Evolutionary conservation across 345 rosid genomes (phyloP).

Genomic region (Sonneratia caseolaris): DNA sequence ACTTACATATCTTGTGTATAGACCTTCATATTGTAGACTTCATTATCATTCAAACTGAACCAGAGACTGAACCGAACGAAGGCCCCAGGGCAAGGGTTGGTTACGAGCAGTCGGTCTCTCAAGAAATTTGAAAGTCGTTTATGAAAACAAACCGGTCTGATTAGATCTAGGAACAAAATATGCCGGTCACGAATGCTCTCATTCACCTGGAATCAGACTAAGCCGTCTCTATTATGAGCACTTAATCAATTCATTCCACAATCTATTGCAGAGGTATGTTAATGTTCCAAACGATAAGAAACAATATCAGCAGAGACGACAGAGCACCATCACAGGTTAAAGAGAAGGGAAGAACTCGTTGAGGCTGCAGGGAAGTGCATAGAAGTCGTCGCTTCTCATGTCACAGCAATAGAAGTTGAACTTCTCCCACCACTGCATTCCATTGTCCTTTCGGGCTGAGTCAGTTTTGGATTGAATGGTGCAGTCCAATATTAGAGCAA

Average conservation of each 20-base stretch:
- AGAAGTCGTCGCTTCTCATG: conserved; percentile 67
- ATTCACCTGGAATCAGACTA: background rate
- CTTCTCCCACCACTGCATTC: conserved; percentile 61
- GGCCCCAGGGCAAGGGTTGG: background rate
- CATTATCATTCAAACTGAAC: background rate
- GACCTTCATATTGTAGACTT: background rate
- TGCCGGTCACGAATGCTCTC: background rate
- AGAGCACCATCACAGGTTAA: conserved; percentile 1
- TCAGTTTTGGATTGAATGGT: conserved; percentile 36
- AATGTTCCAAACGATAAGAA: too few relatives aligned
- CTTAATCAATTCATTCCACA: background rate
- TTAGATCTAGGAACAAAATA: background rate
- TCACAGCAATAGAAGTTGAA: conserved; percentile 44
- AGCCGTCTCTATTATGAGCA: background rate
- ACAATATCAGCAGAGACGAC: background rate
- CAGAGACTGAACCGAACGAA: background rate
- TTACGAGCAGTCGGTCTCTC: background rate
- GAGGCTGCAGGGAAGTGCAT: conserved; percentile 46
- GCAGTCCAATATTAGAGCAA: conserved; percentile 42
- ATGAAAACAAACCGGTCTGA: too few relatives aligned
- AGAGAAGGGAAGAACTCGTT: conserved; percentile 53
- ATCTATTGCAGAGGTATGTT: too few relatives aligned
- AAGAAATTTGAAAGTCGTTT: background rate
- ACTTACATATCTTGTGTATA: background rate
- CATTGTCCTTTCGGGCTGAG: conserved; percentile 37